Evolutionary conservation across 1,139 yeast species (phyloP), one percentile per base, ranked within the genome.

Genomic region (Saccharomyces pastorianus): DNA sequence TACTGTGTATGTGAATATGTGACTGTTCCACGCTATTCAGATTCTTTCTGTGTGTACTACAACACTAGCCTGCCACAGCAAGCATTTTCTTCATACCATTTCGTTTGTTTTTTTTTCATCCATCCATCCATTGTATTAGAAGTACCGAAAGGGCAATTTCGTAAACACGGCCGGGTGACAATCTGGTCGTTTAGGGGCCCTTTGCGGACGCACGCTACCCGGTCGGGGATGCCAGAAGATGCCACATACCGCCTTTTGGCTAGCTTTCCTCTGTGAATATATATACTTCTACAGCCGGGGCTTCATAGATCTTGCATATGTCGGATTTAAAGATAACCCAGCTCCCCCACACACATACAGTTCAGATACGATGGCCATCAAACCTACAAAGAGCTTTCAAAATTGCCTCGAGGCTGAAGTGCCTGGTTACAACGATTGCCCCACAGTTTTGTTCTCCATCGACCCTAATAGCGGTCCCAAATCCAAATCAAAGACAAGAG

Each of bases 401-500:
- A 62, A 69, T 48, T 69, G 72, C 51, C 53, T 62, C n/a, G 72
- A 69, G 53, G 56, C 65, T 6, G 72, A 69, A 13, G 67, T 69
- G 6, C 65, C 67, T 4, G 71, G 71, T 6, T 69, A 69, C 47
- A 69, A 69, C 54, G 72, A 69, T 50, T 69, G 72, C 53, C 72
- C 72, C 1, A 62, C 63, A 8, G 66, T 67, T 52, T 49, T 69
- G 38, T 66, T 65, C 48, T 59, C 13, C 52, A 58, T n/a, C 23
- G 42, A 34, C 23, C 42, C 42, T 34, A 34, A 34, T 6, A 34
- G 42, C 42, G 42, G 42, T 6, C 42, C 42, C 13, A 34, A 11
- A 34, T 14, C 42, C 13, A 58, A 58, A 38, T 56, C 59, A 17
- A 54, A 54, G 23, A 48, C 56, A 23, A 29, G 48, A 14, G 25